Evolutionary conservation across 805 yeast species (phyloP).

Genomic region (Pichia insulana): DNA sequence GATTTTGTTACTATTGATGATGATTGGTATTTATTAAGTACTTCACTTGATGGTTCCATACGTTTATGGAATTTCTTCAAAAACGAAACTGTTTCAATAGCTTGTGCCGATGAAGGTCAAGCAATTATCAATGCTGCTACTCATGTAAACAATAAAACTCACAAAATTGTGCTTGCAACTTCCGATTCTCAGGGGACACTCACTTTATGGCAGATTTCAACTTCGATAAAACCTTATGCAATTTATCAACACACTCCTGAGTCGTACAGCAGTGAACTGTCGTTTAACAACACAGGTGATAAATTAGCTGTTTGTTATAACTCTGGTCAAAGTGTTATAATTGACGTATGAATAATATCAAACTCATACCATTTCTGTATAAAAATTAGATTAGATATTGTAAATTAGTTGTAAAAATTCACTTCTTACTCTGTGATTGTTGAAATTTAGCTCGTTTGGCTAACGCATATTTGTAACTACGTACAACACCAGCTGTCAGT

Average conservation of each 20-base stretch:
- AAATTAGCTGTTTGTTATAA: slow-evolving; percentile 23
- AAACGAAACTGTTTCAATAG: slow-evolving; percentile 32
- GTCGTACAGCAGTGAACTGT: slow-evolving; percentile 16
- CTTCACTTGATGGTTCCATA: slow-evolving; percentile 64
- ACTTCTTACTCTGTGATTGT: slow-evolving; percentile 4
- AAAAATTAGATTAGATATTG: not conserved
- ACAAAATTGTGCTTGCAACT: slow-evolving; percentile 37
- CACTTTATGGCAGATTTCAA: slow-evolving; percentile 39
- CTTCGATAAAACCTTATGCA: slow-evolving; percentile 11
- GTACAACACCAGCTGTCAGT: slow-evolving; percentile 73
- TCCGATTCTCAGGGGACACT: slow-evolving; percentile 62
- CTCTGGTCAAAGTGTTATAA: slow-evolving; percentile 20
- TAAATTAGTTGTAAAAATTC: not conserved
- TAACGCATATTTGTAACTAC: slow-evolving; percentile 64
- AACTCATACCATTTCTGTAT: not conserved
- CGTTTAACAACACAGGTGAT: slow-evolving; percentile 20
- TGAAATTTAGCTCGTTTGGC: slow-evolving; percentile 49
- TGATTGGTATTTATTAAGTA: slow-evolving; percentile 33
- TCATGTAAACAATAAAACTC: slow-evolving; percentile 35
- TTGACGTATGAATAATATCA: slow-evolving; percentile 10
- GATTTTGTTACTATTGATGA: slow-evolving; percentile 41
- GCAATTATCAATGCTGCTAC: slow-evolving; percentile 48
- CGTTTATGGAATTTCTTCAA: slow-evolving; percentile 55
- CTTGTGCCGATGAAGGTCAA: slow-evolving; percentile 35
- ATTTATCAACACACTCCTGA: slow-evolving; percentile 18